Evolutionary conservation across 2,329 filamentous ascomycete genomes (phyloP).

Genomic region (Apiospora sp.): DNA sequence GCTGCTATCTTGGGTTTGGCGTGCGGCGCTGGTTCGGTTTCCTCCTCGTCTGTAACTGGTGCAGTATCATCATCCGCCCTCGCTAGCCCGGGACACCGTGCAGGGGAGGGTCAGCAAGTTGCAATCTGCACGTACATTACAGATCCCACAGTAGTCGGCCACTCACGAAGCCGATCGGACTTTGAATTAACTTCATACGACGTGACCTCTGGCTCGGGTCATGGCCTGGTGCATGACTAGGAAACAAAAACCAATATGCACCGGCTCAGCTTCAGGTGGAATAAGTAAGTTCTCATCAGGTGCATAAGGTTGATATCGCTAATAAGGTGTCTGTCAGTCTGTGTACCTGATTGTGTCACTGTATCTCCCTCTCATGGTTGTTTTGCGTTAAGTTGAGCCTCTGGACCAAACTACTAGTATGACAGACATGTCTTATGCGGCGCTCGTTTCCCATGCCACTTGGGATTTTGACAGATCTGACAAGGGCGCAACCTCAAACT

Average conservation of each 20-base stretch:
- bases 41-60: slow-evolving; percentile 26
- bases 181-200: slow-evolving; percentile 17
- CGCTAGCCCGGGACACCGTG: not conserved
- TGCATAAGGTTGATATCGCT: not conserved
- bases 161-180: not conserved
- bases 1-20: slow-evolving; percentile 12
- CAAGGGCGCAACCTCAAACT: not conserved
- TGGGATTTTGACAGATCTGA: slow-evolving; percentile 2
- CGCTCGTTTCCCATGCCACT: slow-evolving; percentile 1
- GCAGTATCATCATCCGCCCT: slow-evolving; percentile 24
- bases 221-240: not conserved
- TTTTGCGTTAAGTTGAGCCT: slow-evolving; percentile 14
- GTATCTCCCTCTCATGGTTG: not conserved
- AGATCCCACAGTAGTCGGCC: slow-evolving; percentile 1
- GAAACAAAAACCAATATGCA: slow-evolving; percentile 25
- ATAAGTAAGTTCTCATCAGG: not conserved
- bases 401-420: not conserved
- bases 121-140: not conserved
- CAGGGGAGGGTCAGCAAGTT: not conserved
- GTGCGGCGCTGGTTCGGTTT: slow-evolving; percentile 13
- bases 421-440: slow-evolving; percentile 2
- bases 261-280: slow-evolving; percentile 25
- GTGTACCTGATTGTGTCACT: not conserved
- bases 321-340: not conserved
- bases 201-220: not conserved